Base-by-base conservation (phyloP, 768 basidiomycete genomes). In the Panellus pusillus region DNA sequence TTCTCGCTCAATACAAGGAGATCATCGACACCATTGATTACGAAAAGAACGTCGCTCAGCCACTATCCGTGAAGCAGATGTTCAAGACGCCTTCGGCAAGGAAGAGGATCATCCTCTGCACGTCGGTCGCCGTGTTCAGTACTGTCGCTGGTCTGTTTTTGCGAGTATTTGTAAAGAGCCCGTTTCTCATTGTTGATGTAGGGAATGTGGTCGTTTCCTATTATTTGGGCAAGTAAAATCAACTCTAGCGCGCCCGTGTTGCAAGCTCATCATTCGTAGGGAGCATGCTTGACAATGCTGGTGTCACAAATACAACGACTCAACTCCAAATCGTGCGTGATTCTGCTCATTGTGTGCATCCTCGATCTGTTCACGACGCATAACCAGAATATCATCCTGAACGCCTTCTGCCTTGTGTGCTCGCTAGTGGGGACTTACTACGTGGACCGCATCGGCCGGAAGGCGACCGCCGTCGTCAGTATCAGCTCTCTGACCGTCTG, bases 1-100 rank as follows among this genome's bases (percentile, higher is more conserved):
- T 68, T 9, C n/a, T 58, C 31, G 58, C 61, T 5, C 69, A 70
- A 53, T 53, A 65, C 50, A 69, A 68, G 43, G 71, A 72, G 57
- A 73, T 73, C 46, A 67, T 70, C 50, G 62, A 67, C 37, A 67
- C 68, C 2, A 58, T 73, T 7, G 67, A 63, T 18, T 63, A 64
- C 40, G 71, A 73, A 58, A 70, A 58, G 50, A 61, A 46, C 42
- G 48, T 43, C 19, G 53, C 56, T 12, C 36, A 60, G 47, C 59
- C 61, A 40, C 42, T 64, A 27, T 58, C 58, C 5, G 28, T 62
- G 5, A 17, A 11, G 20, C 56, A 64, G 18, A 61, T 64, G 54
- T 29, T 64, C 47, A 62, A 53, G 58, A 64, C 63, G 1, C 59
- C 56, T 15, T 48, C 56, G 28, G 63, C 63, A 1, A 55, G 63